Percentiles rank a stretch among this genome's conserved stretches.
Evolutionary conservation across 495 filamentous ascomycete genomes (phyloP).

Genomic region (Rhizodiscina lignyota): DNA sequence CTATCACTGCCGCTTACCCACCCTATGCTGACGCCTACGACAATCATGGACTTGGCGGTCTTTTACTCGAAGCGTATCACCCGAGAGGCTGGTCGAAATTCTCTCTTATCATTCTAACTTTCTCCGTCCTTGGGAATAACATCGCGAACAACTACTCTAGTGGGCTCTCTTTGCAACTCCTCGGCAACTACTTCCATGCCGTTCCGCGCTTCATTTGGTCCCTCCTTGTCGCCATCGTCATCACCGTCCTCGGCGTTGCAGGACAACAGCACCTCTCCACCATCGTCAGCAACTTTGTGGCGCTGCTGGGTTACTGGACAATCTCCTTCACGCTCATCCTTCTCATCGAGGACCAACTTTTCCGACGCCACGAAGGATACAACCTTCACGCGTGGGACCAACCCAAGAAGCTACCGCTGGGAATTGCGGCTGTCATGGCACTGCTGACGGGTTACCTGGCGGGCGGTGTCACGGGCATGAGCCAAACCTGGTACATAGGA

Average conservation of each 20-base stretch:
- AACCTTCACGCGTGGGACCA: conserved; percentile 2
- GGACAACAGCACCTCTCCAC: conserved; percentile 23
- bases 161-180: conserved; percentile 25
- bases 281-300: conserved; percentile 24
- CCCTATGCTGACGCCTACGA: no score
- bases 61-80: no score
- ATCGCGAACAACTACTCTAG: conserved; percentile 27
- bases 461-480: conserved; percentile 4
- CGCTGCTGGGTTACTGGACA: conserved; percentile 11
- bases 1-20: no score
- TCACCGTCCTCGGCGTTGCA: conserved; percentile 24
- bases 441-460: conserved; percentile 3
- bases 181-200: conserved; percentile 23
- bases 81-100: no score
- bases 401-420: background rate
- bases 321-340: conserved; percentile 2
- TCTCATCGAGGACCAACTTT: conserved; percentile 3
- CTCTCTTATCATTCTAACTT: conserved; percentile 27
- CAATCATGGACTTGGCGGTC: no score
- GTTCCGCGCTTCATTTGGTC: conserved; percentile 29
- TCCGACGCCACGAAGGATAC: conserved; percentile 2
- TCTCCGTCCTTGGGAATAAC: conserved; percentile 20
- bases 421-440: conserved; percentile 1
- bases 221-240: conserved; percentile 23
- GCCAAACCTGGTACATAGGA: conserved; percentile 5